These are phyloP conservation scores for Pulveroboletus ravenelii DNA, from an alignment of 768 basidiomycete genomes.

Conservation along the genomic window DNA sequence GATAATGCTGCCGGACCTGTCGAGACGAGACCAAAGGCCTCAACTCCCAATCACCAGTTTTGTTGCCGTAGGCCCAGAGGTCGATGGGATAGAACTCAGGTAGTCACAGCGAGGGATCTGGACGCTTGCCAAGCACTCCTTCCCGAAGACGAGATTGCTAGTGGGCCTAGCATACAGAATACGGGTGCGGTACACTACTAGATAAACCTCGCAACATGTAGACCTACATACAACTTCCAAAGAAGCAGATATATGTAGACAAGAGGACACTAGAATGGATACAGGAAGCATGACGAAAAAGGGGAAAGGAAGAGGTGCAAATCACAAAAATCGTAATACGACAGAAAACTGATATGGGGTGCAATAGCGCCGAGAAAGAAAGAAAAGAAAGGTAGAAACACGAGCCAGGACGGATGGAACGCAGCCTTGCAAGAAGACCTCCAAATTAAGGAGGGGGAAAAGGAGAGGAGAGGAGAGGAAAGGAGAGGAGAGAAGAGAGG, in stretches of 20 bases:
- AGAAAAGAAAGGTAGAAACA: neutral
- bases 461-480: slow-evolving; percentile 4
- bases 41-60: no score
- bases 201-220: slow-evolving; percentile 25
- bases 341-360: slow-evolving; percentile 1
- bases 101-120: no score
- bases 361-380: neutral
- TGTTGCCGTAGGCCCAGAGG: no score
- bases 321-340: slow-evolving; percentile 4
- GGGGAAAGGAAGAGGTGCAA: neutral
- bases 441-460: slow-evolving; percentile 5
- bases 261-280: slow-evolving; percentile 28
- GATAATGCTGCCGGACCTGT: no score
- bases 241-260: slow-evolving; percentile 31
- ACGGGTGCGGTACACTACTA: slow-evolving; percentile 28
- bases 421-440: slow-evolving; percentile 5
- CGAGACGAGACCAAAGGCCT: no score
- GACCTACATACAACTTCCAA: slow-evolving; percentile 33
- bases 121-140: neutral
- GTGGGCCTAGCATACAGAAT: slow-evolving; percentile 3
- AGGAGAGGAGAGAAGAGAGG: neutral
- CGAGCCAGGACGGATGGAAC: neutral
- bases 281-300: slow-evolving; percentile 27
- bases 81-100: no score
- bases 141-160: no score